Conservation (phyloP, 139 green algal genomes). For the Monoraphidium neglectum region DNA sequence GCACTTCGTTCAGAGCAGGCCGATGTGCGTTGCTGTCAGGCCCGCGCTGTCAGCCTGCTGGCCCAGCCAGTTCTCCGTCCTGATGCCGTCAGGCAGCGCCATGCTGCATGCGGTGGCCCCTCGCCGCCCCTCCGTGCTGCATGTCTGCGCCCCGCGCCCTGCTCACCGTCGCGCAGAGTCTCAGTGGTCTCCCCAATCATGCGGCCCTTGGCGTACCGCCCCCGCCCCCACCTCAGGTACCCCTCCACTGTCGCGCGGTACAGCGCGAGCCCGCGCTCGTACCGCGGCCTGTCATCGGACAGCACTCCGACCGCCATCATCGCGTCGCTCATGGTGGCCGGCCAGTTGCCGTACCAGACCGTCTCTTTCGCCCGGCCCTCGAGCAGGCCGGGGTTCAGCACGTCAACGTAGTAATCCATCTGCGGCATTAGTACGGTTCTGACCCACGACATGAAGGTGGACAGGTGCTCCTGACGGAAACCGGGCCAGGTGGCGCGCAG, state of each 20-base stretch:
- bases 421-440: background rate
- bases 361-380: background rate
- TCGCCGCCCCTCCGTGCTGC: no score
- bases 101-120: no score
- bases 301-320: background rate
- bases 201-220: background rate
- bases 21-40: no score
- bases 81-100: no score
- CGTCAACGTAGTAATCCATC: constrained; percentile 6
- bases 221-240: constrained; percentile 8
- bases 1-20: no score
- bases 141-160: no score
- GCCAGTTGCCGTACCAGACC: background rate
- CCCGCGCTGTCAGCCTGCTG: no score
- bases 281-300: background rate
- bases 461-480: background rate
- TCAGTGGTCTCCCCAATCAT: constrained; percentile 11
- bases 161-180: constrained; percentile 22
- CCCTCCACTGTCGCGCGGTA: background rate
- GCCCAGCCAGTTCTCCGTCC: no score
- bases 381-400: background rate
- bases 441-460: background rate
- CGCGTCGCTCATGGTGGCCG: background rate
- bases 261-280: background rate
- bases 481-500: background rate